Percentiles rank a stretch among this genome's conserved stretches.
Conservation (phyloP, 192 early-diverging fungal genomes). For the Pilobolus umbonatus region DNA sequence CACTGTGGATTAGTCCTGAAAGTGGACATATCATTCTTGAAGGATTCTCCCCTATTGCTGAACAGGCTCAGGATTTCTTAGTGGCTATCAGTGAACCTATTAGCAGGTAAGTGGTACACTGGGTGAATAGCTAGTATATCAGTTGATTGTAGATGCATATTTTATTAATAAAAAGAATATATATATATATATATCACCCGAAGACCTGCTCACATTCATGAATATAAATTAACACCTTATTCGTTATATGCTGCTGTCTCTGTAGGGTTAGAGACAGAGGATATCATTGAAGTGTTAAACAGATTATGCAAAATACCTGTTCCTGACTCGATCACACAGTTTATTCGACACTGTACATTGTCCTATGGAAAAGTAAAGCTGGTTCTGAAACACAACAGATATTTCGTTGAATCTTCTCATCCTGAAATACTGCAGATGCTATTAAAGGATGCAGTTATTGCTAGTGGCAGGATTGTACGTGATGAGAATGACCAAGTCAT, state of each 20-base stretch:
- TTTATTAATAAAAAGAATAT: neutral
- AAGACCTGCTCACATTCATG: constrained; percentile 74
- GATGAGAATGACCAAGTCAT: constrained; percentile 38
- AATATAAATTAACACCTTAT: constrained; percentile 93
- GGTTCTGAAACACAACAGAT: constrained; percentile 91
- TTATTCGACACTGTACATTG: constrained; percentile 77
- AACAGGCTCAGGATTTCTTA: constrained; percentile 93
- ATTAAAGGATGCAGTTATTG: constrained; percentile 72
- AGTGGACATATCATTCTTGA: constrained; percentile 88
- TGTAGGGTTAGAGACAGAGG: constrained; percentile 86
- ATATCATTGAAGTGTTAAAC: constrained; percentile 88
- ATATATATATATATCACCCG: neutral
- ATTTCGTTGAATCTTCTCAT: constrained; percentile 89
- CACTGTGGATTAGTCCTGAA: constrained; percentile 84
- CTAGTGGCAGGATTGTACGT: constrained; percentile 55
- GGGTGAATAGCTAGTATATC: too few relatives aligned
- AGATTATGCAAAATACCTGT: constrained; percentile 85
- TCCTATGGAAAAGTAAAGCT: constrained; percentile 96
- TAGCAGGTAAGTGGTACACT: constrained; percentile 49
- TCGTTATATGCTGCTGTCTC: constrained; percentile 98
- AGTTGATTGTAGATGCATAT: neutral
- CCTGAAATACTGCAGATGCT: constrained; percentile 75
- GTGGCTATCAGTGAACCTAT: constrained; percentile 96
- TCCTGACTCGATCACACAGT: constrained; percentile 66
- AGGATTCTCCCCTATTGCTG: constrained; percentile 94